Percentiles rank a stretch among this genome's conserved stretches.
Evolutionary conservation across 257 asterid genomes (phyloP).

Genomic region (Petunia axillaris): DNA sequence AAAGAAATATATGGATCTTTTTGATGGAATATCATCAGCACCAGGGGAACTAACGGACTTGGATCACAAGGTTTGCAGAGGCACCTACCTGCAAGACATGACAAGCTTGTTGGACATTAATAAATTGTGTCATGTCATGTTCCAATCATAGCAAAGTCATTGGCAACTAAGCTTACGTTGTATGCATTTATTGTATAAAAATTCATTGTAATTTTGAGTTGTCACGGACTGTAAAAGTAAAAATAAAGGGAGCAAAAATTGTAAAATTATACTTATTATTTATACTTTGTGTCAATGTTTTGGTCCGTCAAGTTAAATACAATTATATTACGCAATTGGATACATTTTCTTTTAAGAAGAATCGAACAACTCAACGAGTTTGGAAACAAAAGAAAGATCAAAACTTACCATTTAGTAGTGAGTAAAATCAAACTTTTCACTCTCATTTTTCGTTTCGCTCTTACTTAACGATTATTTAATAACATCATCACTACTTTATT

Average conservation of each 20-base stretch:
- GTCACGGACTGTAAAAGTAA: not conserved
- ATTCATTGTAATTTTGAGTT: not conserved
- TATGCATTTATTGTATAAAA: not conserved
- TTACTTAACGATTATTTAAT: no score
- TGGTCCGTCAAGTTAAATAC: not conserved
- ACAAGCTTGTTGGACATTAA: constrained; percentile 41
- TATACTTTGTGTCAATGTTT: not conserved
- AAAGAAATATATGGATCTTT: constrained; percentile 52
- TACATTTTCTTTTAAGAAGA: no score
- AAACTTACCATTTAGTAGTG: not conserved
- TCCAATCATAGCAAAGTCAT: not conserved
- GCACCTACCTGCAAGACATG: constrained; percentile 54
- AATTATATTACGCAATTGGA: not conserved
- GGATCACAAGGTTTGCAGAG: constrained; percentile 65
- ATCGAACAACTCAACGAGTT: not conserved
- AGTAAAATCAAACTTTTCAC: no score
- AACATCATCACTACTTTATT: no score
- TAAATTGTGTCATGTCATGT: not conserved
- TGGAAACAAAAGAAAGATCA: not conserved
- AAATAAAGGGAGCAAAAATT: not conserved
- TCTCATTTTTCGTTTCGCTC: no score
- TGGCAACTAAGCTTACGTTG: not conserved
- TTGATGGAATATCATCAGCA: constrained; percentile 51
- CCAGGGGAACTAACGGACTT: constrained; percentile 39
- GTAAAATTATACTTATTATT: not conserved